phyloP scores from a whole-genome alignment of 805 yeast genomes.

The Ogataea pignaliae region DNA sequence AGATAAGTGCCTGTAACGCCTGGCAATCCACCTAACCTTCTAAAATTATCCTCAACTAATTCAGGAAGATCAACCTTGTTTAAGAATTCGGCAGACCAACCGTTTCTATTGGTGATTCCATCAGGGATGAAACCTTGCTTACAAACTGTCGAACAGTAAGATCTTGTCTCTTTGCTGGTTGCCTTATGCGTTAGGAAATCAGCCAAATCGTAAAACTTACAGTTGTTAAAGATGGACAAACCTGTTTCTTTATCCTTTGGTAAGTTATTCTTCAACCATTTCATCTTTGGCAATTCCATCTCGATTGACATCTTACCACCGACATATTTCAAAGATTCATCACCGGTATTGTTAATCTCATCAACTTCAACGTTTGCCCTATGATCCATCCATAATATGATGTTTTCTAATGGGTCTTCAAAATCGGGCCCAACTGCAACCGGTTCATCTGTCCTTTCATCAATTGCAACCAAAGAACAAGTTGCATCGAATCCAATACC shows the following conservation, averaged over 20 bases:
- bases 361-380: slow-evolving; percentile 81
- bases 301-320: slow-evolving; percentile 98
- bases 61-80: slow-evolving; percentile 67
- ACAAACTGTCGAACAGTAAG: slow-evolving; percentile 88
- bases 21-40: slow-evolving; percentile 79
- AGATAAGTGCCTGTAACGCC: slow-evolving; percentile 67
- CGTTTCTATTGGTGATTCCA: slow-evolving; percentile 87
- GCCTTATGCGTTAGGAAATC: slow-evolving; percentile 91
- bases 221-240: slow-evolving; percentile 39
- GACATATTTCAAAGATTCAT: slow-evolving; percentile 79
- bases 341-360: slow-evolving; percentile 74
- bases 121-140: slow-evolving; percentile 92
- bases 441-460: slow-evolving; percentile 61
- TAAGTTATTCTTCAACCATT: slow-evolving; percentile 88
- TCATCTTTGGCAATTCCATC: slow-evolving; percentile 96
- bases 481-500: slow-evolving; percentile 98
- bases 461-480: slow-evolving; percentile 83
- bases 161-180: slow-evolving; percentile 81
- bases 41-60: slow-evolving; percentile 69
- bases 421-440: slow-evolving; percentile 93
- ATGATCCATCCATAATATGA: slow-evolving; percentile 98
- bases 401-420: slow-evolving; percentile 64
- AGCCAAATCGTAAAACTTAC: slow-evolving; percentile 87
- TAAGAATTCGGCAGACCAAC: slow-evolving; percentile 87
- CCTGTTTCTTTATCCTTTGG: slow-evolving; percentile 42